Evolutionary conservation across 331 rosid genomes (phyloP).

Genomic region (Pyrus hybrid): DNA sequence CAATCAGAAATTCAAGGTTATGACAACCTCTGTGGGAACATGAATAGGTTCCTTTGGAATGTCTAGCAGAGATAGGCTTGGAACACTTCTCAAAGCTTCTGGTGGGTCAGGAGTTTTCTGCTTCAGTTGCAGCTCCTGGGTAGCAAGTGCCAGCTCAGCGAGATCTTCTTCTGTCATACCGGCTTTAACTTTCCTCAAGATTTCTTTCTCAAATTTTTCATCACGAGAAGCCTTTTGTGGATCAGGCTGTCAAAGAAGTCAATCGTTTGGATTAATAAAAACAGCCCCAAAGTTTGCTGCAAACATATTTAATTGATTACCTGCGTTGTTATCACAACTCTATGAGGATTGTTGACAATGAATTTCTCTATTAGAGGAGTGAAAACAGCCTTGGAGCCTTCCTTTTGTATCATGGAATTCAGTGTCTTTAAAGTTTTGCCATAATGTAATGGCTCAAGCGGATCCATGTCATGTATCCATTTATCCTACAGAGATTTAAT

Average conservation of each 20-base stretch:
- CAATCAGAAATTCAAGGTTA: neutral
- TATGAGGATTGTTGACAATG: slow-evolving; percentile 78
- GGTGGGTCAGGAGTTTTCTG: slow-evolving; percentile 98
- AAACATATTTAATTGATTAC: slow-evolving; percentile 26
- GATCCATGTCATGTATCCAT: slow-evolving; percentile 97
- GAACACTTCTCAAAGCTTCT: slow-evolving; percentile 85
- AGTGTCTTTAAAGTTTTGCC: slow-evolving; percentile 73
- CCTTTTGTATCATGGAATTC: slow-evolving; percentile 69
- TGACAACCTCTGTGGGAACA: slow-evolving; percentile 65
- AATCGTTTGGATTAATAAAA: slow-evolving; percentile 12
- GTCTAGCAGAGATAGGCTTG: slow-evolving; percentile 80
- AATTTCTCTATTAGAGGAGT: slow-evolving; percentile 82
- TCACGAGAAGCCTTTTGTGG: slow-evolving; percentile 74
- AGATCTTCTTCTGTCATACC: slow-evolving; percentile 85
- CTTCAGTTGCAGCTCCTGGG: slow-evolving; percentile 70
- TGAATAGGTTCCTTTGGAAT: slow-evolving; percentile 87
- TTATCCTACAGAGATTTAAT: slow-evolving; percentile 53
- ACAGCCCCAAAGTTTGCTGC: neutral
- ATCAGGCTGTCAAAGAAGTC: slow-evolving; percentile 64
- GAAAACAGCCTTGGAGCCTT: slow-evolving; percentile 85
- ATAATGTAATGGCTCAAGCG: slow-evolving; percentile 83
- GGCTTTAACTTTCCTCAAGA: slow-evolving; percentile 63
- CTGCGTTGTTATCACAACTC: slow-evolving; percentile 90
- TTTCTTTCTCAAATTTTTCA: slow-evolving; percentile 64
- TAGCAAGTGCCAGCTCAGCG: slow-evolving; percentile 73